Evolutionary conservation across 805 yeast genomes (phyloP), one percentile per base, ranked within the genome.

Genomic region (Naumovozyma dairenensis): DNA sequence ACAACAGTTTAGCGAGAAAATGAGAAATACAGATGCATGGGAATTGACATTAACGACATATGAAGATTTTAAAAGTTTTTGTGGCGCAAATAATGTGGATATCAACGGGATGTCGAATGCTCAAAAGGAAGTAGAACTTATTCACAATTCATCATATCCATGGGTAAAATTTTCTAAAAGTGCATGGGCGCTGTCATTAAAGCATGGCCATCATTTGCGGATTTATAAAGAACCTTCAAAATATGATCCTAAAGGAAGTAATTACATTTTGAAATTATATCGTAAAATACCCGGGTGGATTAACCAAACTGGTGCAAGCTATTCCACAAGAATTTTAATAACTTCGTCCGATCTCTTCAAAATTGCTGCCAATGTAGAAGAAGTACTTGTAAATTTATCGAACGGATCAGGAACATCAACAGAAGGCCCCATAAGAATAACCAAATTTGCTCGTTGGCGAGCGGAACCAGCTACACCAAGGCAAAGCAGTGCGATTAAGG

Each of bases 21-120:
- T 53, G 5, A 31, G 39, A 19, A 40, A 37, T n/a, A 21, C 35
- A 2, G 37, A 40, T n/a, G 42, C 55, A 4, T 41, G 55, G 8
- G 53, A 65, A 28, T 36, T 57, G 10, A 55, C 60, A 2, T 49
- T 66, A 37, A 55, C 59, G 3, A 58, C 71, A 1, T 60, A 60
- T 38, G 63, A 63, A 26, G 62, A 63, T 3, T 62, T 69, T 34
- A 44, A 53, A 7, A 59, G 62, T 5, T 63, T 58, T 32, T 36
- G 49, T 10, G 38, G 40, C 17, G 30, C 26, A 7, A 21, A 35
- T 17, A 18, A 35, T 14, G 22, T 6, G 9, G 45, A 46, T 15
- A 20, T 37, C 13, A 35, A 28, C 4, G 22, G 34, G 15, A 24
- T 20, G 14, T 25, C 39, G 8, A 28, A 32, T 12, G 16, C 30